Percentiles rank a stretch among this genome's conserved stretches.
Conservation (phyloP, 2,329 filamentous ascomycete genomes). For the Elsinoe ampelina region DNA sequence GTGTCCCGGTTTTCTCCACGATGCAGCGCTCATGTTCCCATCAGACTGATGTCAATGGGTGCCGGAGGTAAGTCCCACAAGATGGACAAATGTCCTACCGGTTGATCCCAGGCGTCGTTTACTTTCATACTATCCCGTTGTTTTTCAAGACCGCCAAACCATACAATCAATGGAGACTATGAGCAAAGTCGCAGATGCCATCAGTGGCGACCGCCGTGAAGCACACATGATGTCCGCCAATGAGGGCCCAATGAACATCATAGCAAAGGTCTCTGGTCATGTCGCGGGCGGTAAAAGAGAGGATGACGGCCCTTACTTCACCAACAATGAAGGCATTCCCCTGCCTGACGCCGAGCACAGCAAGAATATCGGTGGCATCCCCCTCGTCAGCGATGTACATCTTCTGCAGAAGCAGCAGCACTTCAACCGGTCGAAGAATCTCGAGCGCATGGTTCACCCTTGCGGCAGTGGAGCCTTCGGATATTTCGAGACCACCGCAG, state of each 20-base stretch:
- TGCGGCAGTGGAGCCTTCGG: slow-evolving; percentile 38
- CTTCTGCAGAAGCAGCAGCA: slow-evolving; percentile 48
- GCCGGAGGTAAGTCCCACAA: no score
- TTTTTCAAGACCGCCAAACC: no score
- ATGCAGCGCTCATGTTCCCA: no score
- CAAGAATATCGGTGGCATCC: slow-evolving; percentile 46
- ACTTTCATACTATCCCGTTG: no score
- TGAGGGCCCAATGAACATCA: slow-evolving; percentile 44
- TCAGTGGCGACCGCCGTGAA: background rate
- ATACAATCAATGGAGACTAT: background rate
- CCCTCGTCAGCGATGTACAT: slow-evolving; percentile 42
- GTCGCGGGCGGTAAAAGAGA: slow-evolving; percentile 37
- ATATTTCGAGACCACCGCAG: slow-evolving; percentile 38
- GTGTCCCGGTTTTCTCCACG: no score
- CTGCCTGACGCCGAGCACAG: slow-evolving; percentile 43
- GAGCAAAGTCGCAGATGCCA: background rate
- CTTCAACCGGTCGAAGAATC: slow-evolving; percentile 47
- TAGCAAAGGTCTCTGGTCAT: slow-evolving; percentile 42
- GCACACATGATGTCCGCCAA: slow-evolving; percentile 39
- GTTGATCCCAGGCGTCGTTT: no score
- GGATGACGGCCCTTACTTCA: slow-evolving; percentile 45
- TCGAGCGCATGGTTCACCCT: slow-evolving; percentile 39
- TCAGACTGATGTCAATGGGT: no score
- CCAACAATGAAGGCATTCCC: slow-evolving; percentile 46
- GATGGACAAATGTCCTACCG: no score